Conservation (phyloP, 148 eudicot species). For the Mesembryanthemum crystallinum region DNA sequence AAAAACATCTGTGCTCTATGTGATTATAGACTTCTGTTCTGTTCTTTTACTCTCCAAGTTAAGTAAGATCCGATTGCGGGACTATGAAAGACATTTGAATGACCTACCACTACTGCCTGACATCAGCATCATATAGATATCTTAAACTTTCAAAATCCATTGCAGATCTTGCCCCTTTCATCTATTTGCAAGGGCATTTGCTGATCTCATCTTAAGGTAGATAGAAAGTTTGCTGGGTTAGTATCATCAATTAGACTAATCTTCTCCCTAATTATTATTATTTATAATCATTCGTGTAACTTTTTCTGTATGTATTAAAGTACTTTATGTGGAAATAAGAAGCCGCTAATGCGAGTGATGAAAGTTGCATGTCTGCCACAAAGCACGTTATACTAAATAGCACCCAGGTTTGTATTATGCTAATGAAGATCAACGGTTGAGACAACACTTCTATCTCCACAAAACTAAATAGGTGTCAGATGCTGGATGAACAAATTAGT, state of each 20-base stretch:
- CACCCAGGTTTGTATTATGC: neutral
- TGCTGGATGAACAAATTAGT: neutral
- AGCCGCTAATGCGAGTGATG: neutral
- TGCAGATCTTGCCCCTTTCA: neutral
- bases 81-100: no score
- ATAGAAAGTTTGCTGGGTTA: no score
- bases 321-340: slow-evolving; percentile 17
- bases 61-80: no score
- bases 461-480: neutral
- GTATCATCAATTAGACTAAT: neutral
- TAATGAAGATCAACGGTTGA: neutral
- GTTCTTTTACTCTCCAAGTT: no score
- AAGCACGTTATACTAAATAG: neutral
- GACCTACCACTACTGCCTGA: neutral
- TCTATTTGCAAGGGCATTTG: no score
- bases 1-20: no score
- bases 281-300: neutral
- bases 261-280: neutral
- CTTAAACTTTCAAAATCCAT: neutral
- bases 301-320: neutral
- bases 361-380: neutral
- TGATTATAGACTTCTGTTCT: no score
- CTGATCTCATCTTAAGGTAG: no score
- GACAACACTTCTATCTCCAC: neutral
- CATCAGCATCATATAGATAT: neutral